A percentile compares a stretch with the other conserved stretches of the same genome.
Conservation (phyloP, 2,329 filamentous ascomycete genomes). For the Didymella arachidicola region DNA sequence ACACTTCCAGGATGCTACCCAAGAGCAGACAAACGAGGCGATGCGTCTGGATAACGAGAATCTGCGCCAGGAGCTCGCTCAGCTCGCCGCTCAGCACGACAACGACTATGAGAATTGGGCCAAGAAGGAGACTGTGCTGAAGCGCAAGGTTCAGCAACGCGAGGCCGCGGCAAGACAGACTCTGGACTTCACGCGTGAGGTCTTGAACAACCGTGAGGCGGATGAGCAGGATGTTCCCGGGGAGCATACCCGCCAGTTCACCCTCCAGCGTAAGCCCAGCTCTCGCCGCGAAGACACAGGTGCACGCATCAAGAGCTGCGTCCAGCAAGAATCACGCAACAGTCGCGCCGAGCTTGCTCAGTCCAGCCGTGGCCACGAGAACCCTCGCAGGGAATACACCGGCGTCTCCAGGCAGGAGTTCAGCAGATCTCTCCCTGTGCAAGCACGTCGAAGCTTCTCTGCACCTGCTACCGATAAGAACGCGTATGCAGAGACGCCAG, state of each 20-base stretch:
- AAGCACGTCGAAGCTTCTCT: constrained; percentile 40
- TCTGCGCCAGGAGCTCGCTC: constrained; percentile 49
- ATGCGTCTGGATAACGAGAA: constrained; percentile 53
- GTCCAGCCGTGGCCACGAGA: constrained; percentile 28
- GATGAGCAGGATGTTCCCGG: constrained; percentile 33
- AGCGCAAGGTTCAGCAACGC: constrained; percentile 45
- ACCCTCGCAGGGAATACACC: constrained; percentile 38
- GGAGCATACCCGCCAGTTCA: constrained; percentile 29
- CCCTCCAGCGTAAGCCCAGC: constrained; percentile 37
- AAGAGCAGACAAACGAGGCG: constrained; percentile 49
- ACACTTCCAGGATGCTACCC: constrained; percentile 47
- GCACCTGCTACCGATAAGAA: constrained; percentile 40
- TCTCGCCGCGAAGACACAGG: constrained; percentile 45
- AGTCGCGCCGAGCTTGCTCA: constrained; percentile 36
- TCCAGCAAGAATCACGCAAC: constrained; percentile 47
- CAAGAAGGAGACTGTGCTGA: constrained; percentile 43
- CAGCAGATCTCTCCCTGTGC: constrained; percentile 25
- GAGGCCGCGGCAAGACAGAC: constrained; percentile 38
- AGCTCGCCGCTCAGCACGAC: constrained; percentile 46
- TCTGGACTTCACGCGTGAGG: constrained; percentile 44
- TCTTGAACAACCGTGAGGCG: constrained; percentile 37
- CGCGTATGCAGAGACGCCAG: constrained; percentile 39
- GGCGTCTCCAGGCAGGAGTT: constrained; percentile 29
- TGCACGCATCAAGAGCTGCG: constrained; percentile 44
- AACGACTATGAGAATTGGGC: constrained; percentile 46